Evolutionary conservation across 495 filamentous ascomycete species (phyloP).

Genomic region (Cercophora sp.): DNA sequence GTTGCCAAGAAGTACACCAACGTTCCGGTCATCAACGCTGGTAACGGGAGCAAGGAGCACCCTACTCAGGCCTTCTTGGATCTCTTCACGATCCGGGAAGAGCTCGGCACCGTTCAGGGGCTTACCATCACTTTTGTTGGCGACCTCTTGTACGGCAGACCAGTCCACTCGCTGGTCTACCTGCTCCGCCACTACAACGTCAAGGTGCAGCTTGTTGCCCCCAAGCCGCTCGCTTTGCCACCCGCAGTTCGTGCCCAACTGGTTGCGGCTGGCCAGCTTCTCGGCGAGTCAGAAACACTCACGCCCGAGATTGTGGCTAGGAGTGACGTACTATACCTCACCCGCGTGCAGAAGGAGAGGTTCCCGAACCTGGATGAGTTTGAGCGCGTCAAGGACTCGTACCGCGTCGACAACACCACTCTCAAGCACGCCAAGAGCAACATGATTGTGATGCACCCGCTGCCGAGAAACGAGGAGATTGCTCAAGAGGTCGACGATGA

Average conservation of each 20-base stretch:
- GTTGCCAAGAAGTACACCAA: slow-evolving; percentile 79
- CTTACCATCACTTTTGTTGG: slow-evolving; percentile 94
- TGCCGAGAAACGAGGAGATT: slow-evolving; percentile 90
- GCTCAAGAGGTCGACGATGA: slow-evolving; percentile 96
- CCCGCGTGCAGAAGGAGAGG: slow-evolving; percentile 91
- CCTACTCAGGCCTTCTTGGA: slow-evolving; percentile 98
- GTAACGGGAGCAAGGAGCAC: slow-evolving; percentile 91
- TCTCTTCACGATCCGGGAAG: slow-evolving; percentile 96
- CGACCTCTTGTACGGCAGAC: slow-evolving; percentile 87
- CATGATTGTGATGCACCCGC: slow-evolving; percentile 92
- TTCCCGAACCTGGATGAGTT: slow-evolving; percentile 76
- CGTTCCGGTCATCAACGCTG: slow-evolving; percentile 93
- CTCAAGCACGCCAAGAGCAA: slow-evolving; percentile 85
- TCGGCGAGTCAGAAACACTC: slow-evolving; percentile 68
- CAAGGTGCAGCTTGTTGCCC: slow-evolving; percentile 84
- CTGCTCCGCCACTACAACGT: slow-evolving; percentile 93
- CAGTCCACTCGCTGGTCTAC: slow-evolving; percentile 91
- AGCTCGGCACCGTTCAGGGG: slow-evolving; percentile 89
- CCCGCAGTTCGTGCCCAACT: slow-evolving; percentile 66
- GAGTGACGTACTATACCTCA: slow-evolving; percentile 92
- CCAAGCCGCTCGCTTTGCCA: slow-evolving; percentile 73
- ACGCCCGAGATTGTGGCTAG: slow-evolving; percentile 78
- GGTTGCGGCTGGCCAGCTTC: slow-evolving; percentile 66
- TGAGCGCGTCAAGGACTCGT: slow-evolving; percentile 79
- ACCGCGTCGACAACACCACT: slow-evolving; percentile 85